Conservation (phyloP, 176 grass and related monocot species). For the Puya raimondii region DNA sequence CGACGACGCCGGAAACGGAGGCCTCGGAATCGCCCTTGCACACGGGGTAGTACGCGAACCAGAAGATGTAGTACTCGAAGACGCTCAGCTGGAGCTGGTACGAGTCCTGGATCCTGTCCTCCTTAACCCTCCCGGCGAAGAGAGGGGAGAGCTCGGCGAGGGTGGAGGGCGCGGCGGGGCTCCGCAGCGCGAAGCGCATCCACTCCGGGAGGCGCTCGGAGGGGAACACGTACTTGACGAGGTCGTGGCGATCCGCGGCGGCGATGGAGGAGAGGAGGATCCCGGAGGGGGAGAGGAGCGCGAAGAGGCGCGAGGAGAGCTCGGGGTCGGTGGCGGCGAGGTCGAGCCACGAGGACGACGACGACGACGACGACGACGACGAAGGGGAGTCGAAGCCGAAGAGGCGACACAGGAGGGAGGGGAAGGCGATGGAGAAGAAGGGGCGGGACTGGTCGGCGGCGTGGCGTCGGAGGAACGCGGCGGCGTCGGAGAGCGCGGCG, state of each 20-base stretch:
- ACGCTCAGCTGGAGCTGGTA: slow-evolving; percentile 56
- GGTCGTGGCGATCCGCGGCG: slow-evolving; percentile 42
- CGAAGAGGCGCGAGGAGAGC: slow-evolving; percentile 30
- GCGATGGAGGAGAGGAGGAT: slow-evolving; percentile 56
- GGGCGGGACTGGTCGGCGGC: slow-evolving; percentile 45
- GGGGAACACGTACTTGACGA: slow-evolving; percentile 69
- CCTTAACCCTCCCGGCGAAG: slow-evolving; percentile 39
- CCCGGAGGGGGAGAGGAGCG: slow-evolving; percentile 49
- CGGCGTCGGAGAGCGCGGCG: slow-evolving; percentile 20
- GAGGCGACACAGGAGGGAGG: slow-evolving; percentile 50
- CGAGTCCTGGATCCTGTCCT: slow-evolving; percentile 27
- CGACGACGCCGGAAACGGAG: background rate
- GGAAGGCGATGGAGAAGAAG: slow-evolving; percentile 70
- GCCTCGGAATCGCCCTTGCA: slow-evolving; percentile 19
- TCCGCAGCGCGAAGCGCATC: slow-evolving; percentile 43
- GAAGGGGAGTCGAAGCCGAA: slow-evolving; percentile 17
- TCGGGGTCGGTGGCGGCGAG: slow-evolving; percentile 28
- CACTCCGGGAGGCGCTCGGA: slow-evolving; percentile 72
- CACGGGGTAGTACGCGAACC: slow-evolving; percentile 90
- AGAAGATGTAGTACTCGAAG: slow-evolving; percentile 90
- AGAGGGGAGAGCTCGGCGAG: slow-evolving; percentile 40
- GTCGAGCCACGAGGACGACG: slow-evolving; percentile 55
- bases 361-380: slow-evolving; percentile 6
- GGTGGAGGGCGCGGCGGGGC: slow-evolving; percentile 10
- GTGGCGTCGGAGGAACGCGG: slow-evolving; percentile 53